phyloP scores from a whole-genome alignment of 352 stramenopile genomes.

The Nothophytophthora sp. region DNA sequence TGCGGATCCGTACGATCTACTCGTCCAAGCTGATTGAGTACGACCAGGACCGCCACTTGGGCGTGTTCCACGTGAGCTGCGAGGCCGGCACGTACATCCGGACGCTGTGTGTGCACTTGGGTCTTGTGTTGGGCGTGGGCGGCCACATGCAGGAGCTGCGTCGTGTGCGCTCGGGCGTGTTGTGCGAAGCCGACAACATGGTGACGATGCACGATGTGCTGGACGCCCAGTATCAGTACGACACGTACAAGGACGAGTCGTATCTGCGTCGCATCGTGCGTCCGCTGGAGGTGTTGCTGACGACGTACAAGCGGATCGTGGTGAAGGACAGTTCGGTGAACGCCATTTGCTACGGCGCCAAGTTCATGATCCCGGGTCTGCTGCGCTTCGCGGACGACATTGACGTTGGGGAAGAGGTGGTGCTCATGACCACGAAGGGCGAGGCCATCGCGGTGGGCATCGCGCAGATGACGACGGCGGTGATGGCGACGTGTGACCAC shows the following conservation, averaged over 20 bases:
- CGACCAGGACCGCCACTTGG: slow-evolving; percentile 97
- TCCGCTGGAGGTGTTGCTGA: slow-evolving; percentile 98
- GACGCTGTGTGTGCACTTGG: slow-evolving; percentile 99
- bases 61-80: slow-evolving; percentile 97
- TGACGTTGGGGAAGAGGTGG: slow-evolving; percentile 98
- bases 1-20: slow-evolving; percentile 99
- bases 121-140: slow-evolving; percentile 96
- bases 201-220: slow-evolving; percentile 99
- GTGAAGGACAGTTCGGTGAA: slow-evolving; percentile 99
- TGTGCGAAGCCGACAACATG: slow-evolving; percentile 97
- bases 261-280: slow-evolving; percentile 99
- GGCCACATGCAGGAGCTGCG: slow-evolving; percentile 99
- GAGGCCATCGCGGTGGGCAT: slow-evolving; percentile 99
- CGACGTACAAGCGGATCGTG: slow-evolving; percentile 99
- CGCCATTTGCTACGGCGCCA: slow-evolving; percentile 99
- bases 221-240: slow-evolving; percentile 99
- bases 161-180: slow-evolving; percentile 96
- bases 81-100: slow-evolving; percentile 99
- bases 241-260: slow-evolving; percentile 99
- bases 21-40: slow-evolving; percentile 99
- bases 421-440: slow-evolving; percentile 99
- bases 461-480: slow-evolving; percentile 99
- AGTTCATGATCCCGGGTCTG: slow-evolving; percentile 99
- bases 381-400: slow-evolving; percentile 99
- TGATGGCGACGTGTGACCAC: slow-evolving; percentile 99